Evolutionary conservation across 1,284 basidiomycete genomes (phyloP), one percentile per base, ranked within the genome.

Genomic region (Ustilago cynodontis): DNA sequence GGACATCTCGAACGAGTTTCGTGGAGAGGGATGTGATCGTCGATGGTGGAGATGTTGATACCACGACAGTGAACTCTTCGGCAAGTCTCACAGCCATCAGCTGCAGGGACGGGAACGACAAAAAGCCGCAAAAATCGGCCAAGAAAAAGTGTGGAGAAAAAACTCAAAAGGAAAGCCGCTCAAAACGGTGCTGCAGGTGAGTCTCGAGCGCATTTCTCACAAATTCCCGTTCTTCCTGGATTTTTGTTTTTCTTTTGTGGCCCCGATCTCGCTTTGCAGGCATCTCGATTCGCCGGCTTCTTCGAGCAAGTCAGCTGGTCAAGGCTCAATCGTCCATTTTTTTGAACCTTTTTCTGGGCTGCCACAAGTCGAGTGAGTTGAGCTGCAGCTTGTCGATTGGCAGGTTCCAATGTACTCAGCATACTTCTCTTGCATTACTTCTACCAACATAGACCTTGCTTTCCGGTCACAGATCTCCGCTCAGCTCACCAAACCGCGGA

Each of bases 81-180:
- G n/a, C 55, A 50, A 14, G 10, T 16, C 4, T 29, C 10, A 57
- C 18, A 26, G 3, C 31, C 31, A 24, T 29, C 28, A 57, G 29
- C 50, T 50, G 49, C 24, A 50, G 22, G 1, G 26, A 2, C 14
- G 22, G 31, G 11, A 10, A 10, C 5, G 18, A 24, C 35, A 41
- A 51, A 55, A 47, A 55, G 35, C 9, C 35, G 3, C 8, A 37
- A 37, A 37, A 37, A 37, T 37, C 35, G 16, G 22, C 37, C 22
- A 43, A 57, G 61, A 65, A 65, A 65, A 57, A 57, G 59, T 58
- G 65, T 58, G 59, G 65, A 67, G 65, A 61, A 67, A 67, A 67
- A 57, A 31, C 49, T 52, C 50, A 53, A 9, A 2, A 11, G 56
- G 33, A 50, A 50, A 50, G 49, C 18, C 22, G 49, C 35, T 37